These are phyloP conservation scores for Lachnellula arida DNA, from an alignment of 2,329 filamentous ascomycete genomes.

Conservation along the genomic window DNA sequence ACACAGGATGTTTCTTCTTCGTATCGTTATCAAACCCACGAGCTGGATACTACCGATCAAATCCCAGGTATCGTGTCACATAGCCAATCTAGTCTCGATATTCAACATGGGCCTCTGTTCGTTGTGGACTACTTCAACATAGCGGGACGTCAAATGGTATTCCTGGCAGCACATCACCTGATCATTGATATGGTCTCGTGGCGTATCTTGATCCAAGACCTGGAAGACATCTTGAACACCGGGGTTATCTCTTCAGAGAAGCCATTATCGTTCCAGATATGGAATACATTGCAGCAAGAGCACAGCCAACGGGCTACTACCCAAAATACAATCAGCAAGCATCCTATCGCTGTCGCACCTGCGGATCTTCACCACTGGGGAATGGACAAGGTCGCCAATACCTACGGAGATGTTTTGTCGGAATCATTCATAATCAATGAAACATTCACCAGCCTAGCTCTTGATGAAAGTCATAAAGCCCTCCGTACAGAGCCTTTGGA, in stretches of 20 bases:
- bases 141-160: slow-evolving; percentile 5
- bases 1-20: slow-evolving; percentile 6
- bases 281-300: slow-evolving; percentile 32
- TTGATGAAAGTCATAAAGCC: slow-evolving; percentile 27
- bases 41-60: neutral
- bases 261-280: slow-evolving; percentile 33
- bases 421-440: slow-evolving; percentile 42
- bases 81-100: slow-evolving; percentile 7
- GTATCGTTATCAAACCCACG: slow-evolving; percentile 1
- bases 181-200: slow-evolving; percentile 35
- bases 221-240: slow-evolving; percentile 31
- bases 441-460: slow-evolving; percentile 24
- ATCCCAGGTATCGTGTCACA: neutral
- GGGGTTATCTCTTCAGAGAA: neutral
- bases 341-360: neutral
- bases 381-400: slow-evolving; percentile 18
- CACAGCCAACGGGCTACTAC: slow-evolving; percentile 20
- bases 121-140: slow-evolving; percentile 14
- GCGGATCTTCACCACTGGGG: slow-evolving; percentile 21
- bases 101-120: slow-evolving; percentile 12
- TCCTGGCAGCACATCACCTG: slow-evolving; percentile 15
- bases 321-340: neutral
- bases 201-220: slow-evolving; percentile 34
- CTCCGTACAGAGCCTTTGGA: slow-evolving; percentile 36
- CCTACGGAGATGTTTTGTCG: slow-evolving; percentile 14